Evolutionary conservation across 208 protist genomes (phyloP), one percentile per base, ranked within the genome.

Genomic region (Borovskyia barvae): DNA sequence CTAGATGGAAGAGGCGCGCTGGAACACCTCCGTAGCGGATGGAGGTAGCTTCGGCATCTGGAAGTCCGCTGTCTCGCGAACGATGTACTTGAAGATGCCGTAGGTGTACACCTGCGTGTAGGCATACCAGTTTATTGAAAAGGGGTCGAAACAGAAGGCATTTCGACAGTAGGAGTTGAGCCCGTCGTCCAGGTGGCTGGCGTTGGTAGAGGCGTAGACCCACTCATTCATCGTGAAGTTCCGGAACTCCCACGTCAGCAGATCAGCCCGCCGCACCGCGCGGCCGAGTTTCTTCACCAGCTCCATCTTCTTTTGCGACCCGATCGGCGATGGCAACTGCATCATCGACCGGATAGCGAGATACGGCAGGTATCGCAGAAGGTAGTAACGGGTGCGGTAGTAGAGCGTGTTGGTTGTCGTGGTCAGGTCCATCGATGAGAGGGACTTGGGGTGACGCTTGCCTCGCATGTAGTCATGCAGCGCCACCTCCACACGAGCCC

Each of bases 101-200:
- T 85, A 81, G 33, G 59, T 68, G 68, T 93, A 93, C 32, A 72
- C 45, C 52, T 86, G 79, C n/a, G 59, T 52, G 66, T 90, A 93
- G 39, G 56, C 51, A 56, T 63, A 84, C 86, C 86, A 93, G 56
- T 85, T 77, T 41, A 93, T 87, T 39, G 65, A 51, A 63, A 80
- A 76, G 5, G 80, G 68, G 59, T 93, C 86, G 56, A 76, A 87
- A 20, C 20, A 45, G 45, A 85, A 93, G 30, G 65, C 53, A 19
- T 64, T 39, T 12, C 63, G 59, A 49, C 65, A 73, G 32, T 54
- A 39, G 43, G 75, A 55, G 41, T 73, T 66, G n/a, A 93, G 73
- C 6, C 57, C 67, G 5, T 84, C 74, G 49, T 90, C 77, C 20
- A 93, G 76, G 6, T 42, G 24, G 0, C 52, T 49, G 5, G 72